These are phyloP conservation scores for Coemansia brasiliensis DNA, from an alignment of 192 early-diverging fungal species.

Conservation along the genomic window DNA sequence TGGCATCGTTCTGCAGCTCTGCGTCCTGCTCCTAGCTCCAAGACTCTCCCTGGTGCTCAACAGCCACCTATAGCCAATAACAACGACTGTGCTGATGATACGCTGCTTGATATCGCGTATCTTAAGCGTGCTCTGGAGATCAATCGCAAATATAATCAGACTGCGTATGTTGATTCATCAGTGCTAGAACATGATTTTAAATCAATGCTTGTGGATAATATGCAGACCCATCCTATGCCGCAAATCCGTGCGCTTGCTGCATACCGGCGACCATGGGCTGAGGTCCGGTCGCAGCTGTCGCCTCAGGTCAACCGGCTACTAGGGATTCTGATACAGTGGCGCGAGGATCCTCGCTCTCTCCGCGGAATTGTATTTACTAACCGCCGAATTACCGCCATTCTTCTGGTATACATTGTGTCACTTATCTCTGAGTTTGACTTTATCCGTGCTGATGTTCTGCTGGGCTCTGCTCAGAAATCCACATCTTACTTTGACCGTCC, in stretches of 20 bases:
- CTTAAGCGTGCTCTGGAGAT: constrained; percentile 16
- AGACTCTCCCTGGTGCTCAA: neutral
- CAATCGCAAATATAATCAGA: constrained; percentile 4
- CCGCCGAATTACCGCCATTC: constrained; percentile 68
- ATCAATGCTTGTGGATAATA: neutral
- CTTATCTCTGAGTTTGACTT: constrained; percentile 57
- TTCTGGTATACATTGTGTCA: constrained; percentile 57
- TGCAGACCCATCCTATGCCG: constrained; percentile 18
- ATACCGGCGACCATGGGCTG: constrained; percentile 24
- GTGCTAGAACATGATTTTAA: neutral
- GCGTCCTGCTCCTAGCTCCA: constrained; percentile 14
- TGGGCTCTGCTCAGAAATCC: constrained; percentile 34
- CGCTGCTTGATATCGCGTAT: constrained; percentile 10
- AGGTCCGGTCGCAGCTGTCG: constrained; percentile 48
- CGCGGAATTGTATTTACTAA: constrained; percentile 89
- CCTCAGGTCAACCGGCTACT: constrained; percentile 73
- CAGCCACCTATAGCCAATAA: neutral
- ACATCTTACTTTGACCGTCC: constrained; percentile 26
- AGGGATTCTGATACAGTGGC: constrained; percentile 60
- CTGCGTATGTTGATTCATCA: too few relatives aligned
- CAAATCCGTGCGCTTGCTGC: constrained; percentile 10
- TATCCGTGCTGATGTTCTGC: constrained; percentile 39
- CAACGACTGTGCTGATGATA: neutral
- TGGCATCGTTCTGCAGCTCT: constrained; percentile 33
- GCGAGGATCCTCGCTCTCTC: constrained; percentile 53